Evolutionary conservation across 768 basidiomycete species (phyloP), one percentile per base, ranked within the genome.

Genomic region (Chalciporus piperatus): DNA sequence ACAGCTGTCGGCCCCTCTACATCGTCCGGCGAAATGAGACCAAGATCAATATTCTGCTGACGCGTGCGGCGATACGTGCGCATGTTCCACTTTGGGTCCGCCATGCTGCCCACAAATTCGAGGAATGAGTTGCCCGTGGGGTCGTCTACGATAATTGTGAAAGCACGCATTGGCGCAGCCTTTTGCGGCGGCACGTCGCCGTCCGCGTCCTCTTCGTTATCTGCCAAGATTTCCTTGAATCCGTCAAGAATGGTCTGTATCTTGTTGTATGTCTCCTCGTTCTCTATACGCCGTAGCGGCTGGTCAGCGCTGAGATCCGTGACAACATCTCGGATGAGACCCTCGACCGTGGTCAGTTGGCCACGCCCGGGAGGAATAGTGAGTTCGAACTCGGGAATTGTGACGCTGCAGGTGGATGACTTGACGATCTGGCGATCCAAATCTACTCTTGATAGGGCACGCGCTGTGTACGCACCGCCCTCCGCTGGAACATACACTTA

Each of bases 81-180:
- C 72, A 96, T 74, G 60, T 83, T 85, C 97, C 97, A 99, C 65
- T 92, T 90, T 1, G 95, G 87, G 67, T 99, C 97, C 4, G 86
- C 76, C 76, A 92, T 90, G 50, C 83, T 87, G 10, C 81, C 94
- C 3, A 82, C 60, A 63, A 96, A 95, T 71, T 97, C 93, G 69
- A 97, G 76, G 75, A 95, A 98, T n/a, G 92, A 95, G 71, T 96
- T 95, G 7, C 97, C 97, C 1, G 93, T 76, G 1, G 95, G 95
- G 65, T 99, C 97, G 61, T 98, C 92, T 17, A 99, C 73, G 47
- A 77, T 84, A 49, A 98, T 62, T 0, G 92, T 94, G 64, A 98
- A 37, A 37, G n/a, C 5, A 37, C 16, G 35, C 35, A 37, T 37
- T 10, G 35, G 35, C 5, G 92, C 3, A 84, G 76, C 11, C 74